These are phyloP conservation scores for Paramyrothecium sp. DNA, from an alignment of 2,329 filamentous ascomycete genomes.

Conservation along the genomic window DNA sequence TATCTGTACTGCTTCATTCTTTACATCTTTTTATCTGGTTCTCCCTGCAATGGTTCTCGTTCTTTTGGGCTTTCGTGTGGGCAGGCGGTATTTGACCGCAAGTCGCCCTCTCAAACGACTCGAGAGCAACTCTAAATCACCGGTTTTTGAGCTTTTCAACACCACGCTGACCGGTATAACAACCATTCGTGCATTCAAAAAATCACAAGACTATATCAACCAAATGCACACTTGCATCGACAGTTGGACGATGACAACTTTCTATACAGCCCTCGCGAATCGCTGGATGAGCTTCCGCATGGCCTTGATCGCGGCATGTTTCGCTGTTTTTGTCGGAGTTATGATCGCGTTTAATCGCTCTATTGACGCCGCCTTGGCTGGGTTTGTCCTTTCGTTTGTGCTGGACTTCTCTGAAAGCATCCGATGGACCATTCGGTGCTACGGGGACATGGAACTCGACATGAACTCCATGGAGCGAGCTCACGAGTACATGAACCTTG, in stretches of 20 bases:
- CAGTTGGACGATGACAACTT: slow-evolving; percentile 62
- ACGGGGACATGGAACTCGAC: slow-evolving; percentile 70
- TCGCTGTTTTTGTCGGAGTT: slow-evolving; percentile 62
- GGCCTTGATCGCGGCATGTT: slow-evolving; percentile 65
- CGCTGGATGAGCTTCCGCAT: slow-evolving; percentile 77
- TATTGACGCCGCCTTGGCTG: slow-evolving; percentile 69
- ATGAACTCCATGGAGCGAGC: slow-evolving; percentile 74
- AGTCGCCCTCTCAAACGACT: slow-evolving; percentile 75
- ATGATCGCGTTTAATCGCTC: slow-evolving; percentile 60
- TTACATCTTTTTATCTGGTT: slow-evolving; percentile 68
- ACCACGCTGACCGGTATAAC: slow-evolving; percentile 70
- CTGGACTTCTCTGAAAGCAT: slow-evolving; percentile 66
- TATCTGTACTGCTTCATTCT: slow-evolving; percentile 63
- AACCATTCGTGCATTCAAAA: slow-evolving; percentile 75
- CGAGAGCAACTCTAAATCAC: slow-evolving; percentile 74
- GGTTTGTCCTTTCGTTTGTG: slow-evolving; percentile 73
- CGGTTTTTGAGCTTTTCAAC: slow-evolving; percentile 78
- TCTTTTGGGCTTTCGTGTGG: slow-evolving; percentile 54
- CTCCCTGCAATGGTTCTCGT: slow-evolving; percentile 60
- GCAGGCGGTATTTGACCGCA: slow-evolving; percentile 62
- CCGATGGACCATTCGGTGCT: slow-evolving; percentile 65
- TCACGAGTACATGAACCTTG: slow-evolving; percentile 63
- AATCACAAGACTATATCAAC: slow-evolving; percentile 63
- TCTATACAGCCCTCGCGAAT: slow-evolving; percentile 70
- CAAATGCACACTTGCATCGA: slow-evolving; percentile 71